A percentile compares a stretch with the other conserved stretches of the same genome.
Conservation (phyloP, 1,284 basidiomycete species). For the Entoloma clypeatum region DNA sequence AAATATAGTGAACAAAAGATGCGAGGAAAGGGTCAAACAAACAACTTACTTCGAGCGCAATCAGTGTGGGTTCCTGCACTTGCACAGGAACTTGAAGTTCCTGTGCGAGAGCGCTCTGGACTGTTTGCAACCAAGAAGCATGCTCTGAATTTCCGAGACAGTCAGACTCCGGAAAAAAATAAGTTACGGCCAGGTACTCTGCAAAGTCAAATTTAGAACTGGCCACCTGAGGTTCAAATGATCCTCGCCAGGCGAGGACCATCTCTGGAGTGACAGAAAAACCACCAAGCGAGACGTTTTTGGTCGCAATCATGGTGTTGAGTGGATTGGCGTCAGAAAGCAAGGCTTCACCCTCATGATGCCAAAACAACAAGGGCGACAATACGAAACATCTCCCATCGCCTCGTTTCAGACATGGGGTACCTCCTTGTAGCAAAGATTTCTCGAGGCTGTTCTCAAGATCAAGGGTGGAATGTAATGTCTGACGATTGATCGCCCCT, state of each 20-base stretch:
- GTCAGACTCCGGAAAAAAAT: constrained; percentile 71
- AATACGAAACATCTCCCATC: constrained; percentile 61
- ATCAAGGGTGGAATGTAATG: constrained; percentile 58
- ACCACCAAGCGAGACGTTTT: constrained; percentile 54
- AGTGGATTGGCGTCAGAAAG: constrained; percentile 53
- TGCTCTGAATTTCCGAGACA: constrained; percentile 64
- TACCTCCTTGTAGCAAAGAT: constrained; percentile 37
- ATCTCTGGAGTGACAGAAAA: constrained; percentile 65
- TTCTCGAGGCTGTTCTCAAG: constrained; percentile 56
- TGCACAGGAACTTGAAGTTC: constrained; percentile 44
- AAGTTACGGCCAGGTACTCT: constrained; percentile 70
- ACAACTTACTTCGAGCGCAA: constrained; percentile 62
- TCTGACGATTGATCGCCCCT: constrained; percentile 56
- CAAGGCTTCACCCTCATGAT: constrained; percentile 52
- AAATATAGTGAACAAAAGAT: constrained; percentile 9
- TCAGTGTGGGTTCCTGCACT: constrained; percentile 56
- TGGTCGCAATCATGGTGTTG: constrained; percentile 48
- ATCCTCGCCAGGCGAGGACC: constrained; percentile 69
- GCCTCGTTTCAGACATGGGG: constrained; percentile 48
- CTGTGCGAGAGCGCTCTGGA: constrained; percentile 45
- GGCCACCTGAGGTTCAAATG: constrained; percentile 45
- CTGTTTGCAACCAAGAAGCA: constrained; percentile 54
- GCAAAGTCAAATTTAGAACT: constrained; percentile 55
- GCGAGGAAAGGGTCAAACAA: constrained; percentile 6
- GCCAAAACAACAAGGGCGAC: constrained; percentile 74